Evolutionary conservation across 805 yeast genomes (phyloP).

Genomic region (Teunomyces panamensis): DNA sequence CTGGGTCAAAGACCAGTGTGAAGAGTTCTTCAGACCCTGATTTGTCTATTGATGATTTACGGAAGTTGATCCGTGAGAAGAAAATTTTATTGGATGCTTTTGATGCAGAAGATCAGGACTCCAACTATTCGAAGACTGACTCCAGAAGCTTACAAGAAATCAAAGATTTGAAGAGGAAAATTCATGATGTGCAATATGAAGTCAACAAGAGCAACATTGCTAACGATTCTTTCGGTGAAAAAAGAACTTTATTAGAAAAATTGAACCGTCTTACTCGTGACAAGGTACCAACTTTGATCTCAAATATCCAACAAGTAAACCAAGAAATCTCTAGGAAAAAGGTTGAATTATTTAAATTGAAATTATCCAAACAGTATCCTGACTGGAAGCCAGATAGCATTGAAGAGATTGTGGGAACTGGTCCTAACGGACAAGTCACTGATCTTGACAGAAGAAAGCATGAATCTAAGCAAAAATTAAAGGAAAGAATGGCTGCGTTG

Average conservation of each 20-base stretch:
- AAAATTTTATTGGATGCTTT: slow-evolving; percentile 66
- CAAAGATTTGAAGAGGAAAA: slow-evolving; percentile 60
- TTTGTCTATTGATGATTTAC: slow-evolving; percentile 51
- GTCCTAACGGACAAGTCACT: slow-evolving; percentile 82
- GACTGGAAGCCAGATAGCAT: slow-evolving; percentile 43
- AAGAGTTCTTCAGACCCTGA: slow-evolving; percentile 29
- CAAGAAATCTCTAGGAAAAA: slow-evolving; percentile 65
- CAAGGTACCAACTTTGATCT: slow-evolving; percentile 67
- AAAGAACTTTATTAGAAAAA: slow-evolving; percentile 50
- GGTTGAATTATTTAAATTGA: slow-evolving; percentile 57
- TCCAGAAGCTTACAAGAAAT: slow-evolving; percentile 53
- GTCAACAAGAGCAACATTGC: slow-evolving; percentile 11
- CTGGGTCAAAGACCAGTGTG: slow-evolving; percentile 7
- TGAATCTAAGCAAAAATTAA: slow-evolving; percentile 70
- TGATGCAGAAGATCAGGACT: slow-evolving; percentile 61
- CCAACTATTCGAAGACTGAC: slow-evolving; percentile 25
- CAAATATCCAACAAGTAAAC: slow-evolving; percentile 61
- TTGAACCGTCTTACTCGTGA: slow-evolving; percentile 61
- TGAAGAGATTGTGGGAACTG: slow-evolving; percentile 65
- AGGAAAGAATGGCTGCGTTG: slow-evolving; percentile 87
- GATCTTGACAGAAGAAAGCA: slow-evolving; percentile 81
- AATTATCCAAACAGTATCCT: slow-evolving; percentile 63
- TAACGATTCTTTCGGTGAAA: slow-evolving; percentile 39
- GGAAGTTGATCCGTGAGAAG: slow-evolving; percentile 68
- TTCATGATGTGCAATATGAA: slow-evolving; percentile 45